A percentile compares a stretch with the other conserved stretches of the same genome.
Evolutionary conservation across 1,284 basidiomycete species (phyloP).

Genomic region (Rhizoctonia solani): DNA sequence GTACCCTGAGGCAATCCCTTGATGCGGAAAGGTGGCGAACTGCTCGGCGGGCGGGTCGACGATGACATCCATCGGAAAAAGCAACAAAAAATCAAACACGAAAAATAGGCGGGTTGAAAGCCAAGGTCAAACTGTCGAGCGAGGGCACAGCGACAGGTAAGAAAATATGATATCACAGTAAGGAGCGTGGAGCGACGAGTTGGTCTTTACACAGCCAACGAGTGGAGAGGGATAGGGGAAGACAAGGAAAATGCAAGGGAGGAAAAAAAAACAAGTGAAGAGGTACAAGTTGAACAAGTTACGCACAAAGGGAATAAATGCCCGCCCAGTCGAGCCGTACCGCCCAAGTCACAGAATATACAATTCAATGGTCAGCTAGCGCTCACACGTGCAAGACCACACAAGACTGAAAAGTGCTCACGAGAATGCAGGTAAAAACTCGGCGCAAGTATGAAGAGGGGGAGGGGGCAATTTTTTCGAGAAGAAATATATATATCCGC

Average conservation of each 20-base stretch:
- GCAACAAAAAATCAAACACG: conserved; percentile 26
- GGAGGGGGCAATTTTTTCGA: conserved; percentile 13
- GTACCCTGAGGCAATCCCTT: conserved; percentile 30
- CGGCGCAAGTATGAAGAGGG: conserved; percentile 27
- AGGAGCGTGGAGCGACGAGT: conserved; percentile 29
- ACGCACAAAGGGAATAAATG: conserved; percentile 24
- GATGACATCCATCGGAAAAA: conserved; percentile 33
- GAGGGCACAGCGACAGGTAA: conserved; percentile 32
- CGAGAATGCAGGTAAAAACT: conserved; percentile 31
- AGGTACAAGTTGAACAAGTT: background rate
- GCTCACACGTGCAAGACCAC: background rate
- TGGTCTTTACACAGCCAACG: background rate
- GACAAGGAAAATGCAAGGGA: background rate
- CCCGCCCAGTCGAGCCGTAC: background rate
- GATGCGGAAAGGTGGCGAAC: conserved; percentile 34
- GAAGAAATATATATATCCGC: conserved; percentile 12
- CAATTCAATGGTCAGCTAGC: background rate
- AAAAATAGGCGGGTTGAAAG: conserved; percentile 21
- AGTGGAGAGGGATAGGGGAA: background rate
- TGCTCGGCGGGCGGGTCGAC: conserved; percentile 35
- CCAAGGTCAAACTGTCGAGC: conserved; percentile 32
- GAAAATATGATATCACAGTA: conserved; percentile 33
- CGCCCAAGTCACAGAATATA: background rate
- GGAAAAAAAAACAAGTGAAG: too few species aligned
- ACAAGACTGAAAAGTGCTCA: conserved; percentile 18